Percentiles rank a stretch among this genome's conserved stretches.
Conservation (phyloP, 176 grass and related monocot genomes). For the Triticum urartu region DNA sequence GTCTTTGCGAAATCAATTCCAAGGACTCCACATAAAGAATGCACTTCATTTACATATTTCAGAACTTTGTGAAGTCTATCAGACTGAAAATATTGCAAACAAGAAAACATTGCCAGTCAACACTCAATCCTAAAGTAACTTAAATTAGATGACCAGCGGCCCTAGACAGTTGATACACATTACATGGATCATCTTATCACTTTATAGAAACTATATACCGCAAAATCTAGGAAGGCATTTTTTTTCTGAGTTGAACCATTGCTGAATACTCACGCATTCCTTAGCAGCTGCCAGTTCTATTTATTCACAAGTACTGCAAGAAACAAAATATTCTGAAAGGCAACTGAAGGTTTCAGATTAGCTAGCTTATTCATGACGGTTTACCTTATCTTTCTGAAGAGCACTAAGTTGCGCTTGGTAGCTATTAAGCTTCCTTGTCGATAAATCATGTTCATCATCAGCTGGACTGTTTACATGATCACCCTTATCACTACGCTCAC, state of each 20-base stretch:
- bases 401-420: constrained; percentile 64
- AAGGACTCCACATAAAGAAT: constrained; percentile 82
- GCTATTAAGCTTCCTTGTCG: constrained; percentile 62
- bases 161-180: not conserved
- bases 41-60: constrained; percentile 84
- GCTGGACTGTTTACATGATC: not conserved
- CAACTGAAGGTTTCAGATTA: not conserved
- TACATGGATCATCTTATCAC: not conserved
- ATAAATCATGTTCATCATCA: constrained; percentile 74
- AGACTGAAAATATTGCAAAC: constrained; percentile 55
- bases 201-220: not conserved
- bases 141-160: not conserved
- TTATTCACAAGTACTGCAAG: not conserved
- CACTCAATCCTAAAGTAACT: not conserved
- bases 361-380: not conserved
- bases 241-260: not conserved
- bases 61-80: constrained; percentile 88
- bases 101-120: not conserved
- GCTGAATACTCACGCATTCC: not conserved
- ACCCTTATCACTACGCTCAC: constrained; percentile 34
- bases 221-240: not conserved
- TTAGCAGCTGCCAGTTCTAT: not conserved
- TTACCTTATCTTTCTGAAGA: constrained; percentile 98
- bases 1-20: constrained; percentile 76
- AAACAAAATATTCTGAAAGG: not conserved